Evolutionary conservation across 306 rosid genomes (phyloP).

Genomic region (Ammopiptanthus mongolicus): DNA sequence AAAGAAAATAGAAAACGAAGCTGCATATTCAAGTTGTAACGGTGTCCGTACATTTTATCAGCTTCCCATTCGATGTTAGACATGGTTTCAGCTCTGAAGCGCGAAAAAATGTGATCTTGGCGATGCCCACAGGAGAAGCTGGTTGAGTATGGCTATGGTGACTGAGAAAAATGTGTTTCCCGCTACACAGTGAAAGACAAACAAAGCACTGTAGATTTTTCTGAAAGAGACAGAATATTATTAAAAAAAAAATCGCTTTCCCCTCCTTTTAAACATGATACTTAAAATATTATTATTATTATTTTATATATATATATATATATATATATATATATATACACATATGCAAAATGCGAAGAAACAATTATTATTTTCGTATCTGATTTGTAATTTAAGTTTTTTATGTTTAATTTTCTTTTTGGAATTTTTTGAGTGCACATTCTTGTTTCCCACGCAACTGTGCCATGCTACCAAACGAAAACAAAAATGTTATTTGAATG

Average conservation of each 20-base stretch:
- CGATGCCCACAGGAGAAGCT: neutral
- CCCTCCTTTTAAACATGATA: neutral
- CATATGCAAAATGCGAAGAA: no score
- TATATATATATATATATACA: no score
- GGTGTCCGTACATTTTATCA: constrained; percentile 44
- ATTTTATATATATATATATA: no score
- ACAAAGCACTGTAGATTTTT: neutral
- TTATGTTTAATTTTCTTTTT: neutral
- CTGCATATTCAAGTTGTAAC: neutral
- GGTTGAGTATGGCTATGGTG: constrained; percentile 15
- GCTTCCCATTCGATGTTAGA: constrained; percentile 54
- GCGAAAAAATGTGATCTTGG: constrained; percentile 7
- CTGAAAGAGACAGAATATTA: neutral
- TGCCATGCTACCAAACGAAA: no score
- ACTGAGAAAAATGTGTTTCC: neutral
- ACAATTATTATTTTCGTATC: neutral
- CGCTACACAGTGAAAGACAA: neutral
- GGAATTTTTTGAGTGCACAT: neutral
- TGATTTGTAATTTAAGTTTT: neutral
- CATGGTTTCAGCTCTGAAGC: constrained; percentile 26
- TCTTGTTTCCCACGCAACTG: constrained; percentile 1
- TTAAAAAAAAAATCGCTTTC: neutral
- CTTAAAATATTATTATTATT: neutral
- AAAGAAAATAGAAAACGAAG: neutral
- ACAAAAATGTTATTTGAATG: no score